Percentiles rank a stretch among this genome's conserved stretches.
These are phyloP conservation scores for Ophiostoma piceae DNA, from an alignment of 2,329 filamentous ascomycete genomes.

Conservation along the genomic window DNA sequence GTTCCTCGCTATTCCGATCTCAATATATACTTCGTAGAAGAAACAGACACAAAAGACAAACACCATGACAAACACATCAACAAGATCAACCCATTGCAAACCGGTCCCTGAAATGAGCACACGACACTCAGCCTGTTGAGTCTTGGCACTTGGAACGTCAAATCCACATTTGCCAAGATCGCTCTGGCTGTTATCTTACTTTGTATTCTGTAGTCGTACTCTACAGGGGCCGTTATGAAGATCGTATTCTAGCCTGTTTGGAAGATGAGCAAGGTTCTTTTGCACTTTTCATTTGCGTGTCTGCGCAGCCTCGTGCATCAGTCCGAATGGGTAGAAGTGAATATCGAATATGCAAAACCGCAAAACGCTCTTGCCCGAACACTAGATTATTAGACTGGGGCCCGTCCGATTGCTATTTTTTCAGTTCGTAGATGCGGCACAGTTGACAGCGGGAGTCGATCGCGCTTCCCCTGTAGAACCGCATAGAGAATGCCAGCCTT, in stretches of 20 bases:
- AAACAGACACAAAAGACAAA: not conserved
- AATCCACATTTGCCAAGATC: not conserved
- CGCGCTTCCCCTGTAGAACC: not conserved
- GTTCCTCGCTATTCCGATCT: not conserved
- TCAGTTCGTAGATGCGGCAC: not conserved
- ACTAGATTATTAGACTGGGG: not conserved
- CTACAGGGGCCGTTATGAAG: not conserved
- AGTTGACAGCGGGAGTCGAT: constrained; percentile 1
- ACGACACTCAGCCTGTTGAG: constrained; percentile 1
- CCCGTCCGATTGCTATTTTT: not conserved
- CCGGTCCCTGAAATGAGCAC: not conserved
- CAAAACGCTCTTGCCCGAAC: not conserved
- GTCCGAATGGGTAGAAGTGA: not conserved
- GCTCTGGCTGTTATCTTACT: not conserved
- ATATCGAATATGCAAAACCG: not conserved
- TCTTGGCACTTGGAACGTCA: constrained; percentile 1
- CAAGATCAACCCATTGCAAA: not conserved
- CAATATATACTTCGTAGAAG: not conserved
- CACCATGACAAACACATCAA: not conserved
- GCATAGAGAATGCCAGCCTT: not conserved
- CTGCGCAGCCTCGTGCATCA: not conserved
- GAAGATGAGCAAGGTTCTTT: not conserved
- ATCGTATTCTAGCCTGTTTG: not conserved
- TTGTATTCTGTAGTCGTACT: not conserved
- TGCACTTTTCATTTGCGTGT: not conserved